A percentile compares a stretch with the other conserved stretches of the same genome.
Evolutionary conservation across 2,329 filamentous ascomycete species (phyloP).

Genomic region (Cryphonectria nitschkei): DNA sequence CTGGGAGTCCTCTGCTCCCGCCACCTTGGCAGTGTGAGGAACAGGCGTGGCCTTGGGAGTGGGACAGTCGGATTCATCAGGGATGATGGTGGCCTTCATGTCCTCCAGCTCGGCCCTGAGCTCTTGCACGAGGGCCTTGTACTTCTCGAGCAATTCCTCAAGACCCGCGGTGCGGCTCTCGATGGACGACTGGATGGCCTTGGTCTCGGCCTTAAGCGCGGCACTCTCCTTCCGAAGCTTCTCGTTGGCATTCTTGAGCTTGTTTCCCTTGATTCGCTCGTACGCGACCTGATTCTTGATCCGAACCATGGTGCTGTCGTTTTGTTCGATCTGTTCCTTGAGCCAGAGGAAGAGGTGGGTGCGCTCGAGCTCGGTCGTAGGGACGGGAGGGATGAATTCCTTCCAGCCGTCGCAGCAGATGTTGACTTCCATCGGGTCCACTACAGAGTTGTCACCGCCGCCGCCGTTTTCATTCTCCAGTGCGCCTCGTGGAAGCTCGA

Average conservation of each 20-base stretch:
- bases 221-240: background rate
- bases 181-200: background rate
- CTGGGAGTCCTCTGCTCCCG: background rate
- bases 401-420: conserved; percentile 20
- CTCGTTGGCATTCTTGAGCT: background rate
- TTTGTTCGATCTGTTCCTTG: conserved; percentile 15
- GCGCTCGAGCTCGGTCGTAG: conserved; percentile 17
- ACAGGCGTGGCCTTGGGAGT: background rate
- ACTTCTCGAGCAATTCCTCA: background rate
- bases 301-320: background rate
- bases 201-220: background rate
- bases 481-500: conserved; percentile 9
- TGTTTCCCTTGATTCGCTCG: background rate
- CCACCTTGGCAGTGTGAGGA: background rate
- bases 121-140: background rate
- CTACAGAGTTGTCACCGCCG: background rate
- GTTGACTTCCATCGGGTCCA: conserved; percentile 9
- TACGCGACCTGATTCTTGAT: background rate
- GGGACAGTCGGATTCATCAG: background rate
- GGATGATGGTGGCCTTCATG: background rate
- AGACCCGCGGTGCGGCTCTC: background rate
- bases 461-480: conserved; percentile 12
- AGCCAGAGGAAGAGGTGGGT: conserved; percentile 13
- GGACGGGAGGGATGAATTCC: conserved; percentile 2
- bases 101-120: conserved; percentile 7